Conservation (phyloP, 768 basidiomycete genomes). For the Xanthoconium stramineum region DNA sequence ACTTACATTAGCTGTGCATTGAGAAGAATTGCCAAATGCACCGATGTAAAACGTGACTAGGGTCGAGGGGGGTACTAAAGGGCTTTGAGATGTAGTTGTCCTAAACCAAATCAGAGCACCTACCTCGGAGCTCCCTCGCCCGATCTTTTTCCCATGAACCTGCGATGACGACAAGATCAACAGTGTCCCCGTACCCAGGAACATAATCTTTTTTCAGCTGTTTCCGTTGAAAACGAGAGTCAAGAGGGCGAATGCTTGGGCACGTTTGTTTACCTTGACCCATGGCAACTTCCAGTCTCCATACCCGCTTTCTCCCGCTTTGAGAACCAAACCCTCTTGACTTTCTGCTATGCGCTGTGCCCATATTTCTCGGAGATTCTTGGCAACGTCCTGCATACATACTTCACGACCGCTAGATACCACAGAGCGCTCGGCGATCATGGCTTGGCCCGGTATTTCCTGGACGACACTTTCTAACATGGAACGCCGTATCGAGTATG, state of each 20-base stretch:
- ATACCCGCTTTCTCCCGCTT: conserved; percentile 67
- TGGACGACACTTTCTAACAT: conserved; percentile 58
- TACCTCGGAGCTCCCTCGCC: conserved; percentile 73
- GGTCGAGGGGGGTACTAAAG: conserved; percentile 62
- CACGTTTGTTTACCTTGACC: conserved; percentile 58
- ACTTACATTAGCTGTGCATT: conserved; percentile 40
- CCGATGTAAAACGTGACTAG: conserved; percentile 84
- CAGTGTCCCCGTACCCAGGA: conserved; percentile 72
- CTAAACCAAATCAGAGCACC: conserved; percentile 1
- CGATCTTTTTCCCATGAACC: conserved; percentile 79
- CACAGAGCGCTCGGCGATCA: conserved; percentile 54
- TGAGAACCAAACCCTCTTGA: conserved; percentile 76
- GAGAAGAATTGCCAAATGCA: conserved; percentile 49
- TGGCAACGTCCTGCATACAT: conserved; percentile 11
- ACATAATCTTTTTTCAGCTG: conserved; percentile 86
- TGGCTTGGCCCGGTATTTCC: conserved; percentile 55
- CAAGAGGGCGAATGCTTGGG: conserved; percentile 12
- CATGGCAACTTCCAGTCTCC: conserved; percentile 64
- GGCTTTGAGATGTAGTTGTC: background rate
- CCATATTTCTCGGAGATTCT: conserved; percentile 44
- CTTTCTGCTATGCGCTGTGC: conserved; percentile 47
- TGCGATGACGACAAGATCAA: conserved; percentile 77
- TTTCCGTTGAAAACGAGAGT: background rate
- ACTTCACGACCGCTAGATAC: conserved; percentile 32
- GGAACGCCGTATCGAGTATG: conserved; percentile 60